Conservation (phyloP, 1,139 yeast genomes). For the Nakaseomyces nivariensis region DNA sequence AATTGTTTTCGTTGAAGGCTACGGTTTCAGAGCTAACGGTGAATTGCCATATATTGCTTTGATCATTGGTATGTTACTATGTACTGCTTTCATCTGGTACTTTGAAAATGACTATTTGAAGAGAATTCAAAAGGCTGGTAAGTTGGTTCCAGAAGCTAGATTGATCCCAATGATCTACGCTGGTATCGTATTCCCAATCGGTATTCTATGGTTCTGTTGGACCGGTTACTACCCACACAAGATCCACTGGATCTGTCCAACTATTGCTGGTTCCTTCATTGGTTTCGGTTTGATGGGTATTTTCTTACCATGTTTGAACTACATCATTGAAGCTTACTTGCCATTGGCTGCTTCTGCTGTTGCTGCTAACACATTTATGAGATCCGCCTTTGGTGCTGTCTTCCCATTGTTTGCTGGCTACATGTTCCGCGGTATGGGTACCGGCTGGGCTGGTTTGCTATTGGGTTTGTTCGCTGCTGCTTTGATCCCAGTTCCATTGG, state of each 20-base stretch:
- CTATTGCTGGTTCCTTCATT: constrained; percentile 57
- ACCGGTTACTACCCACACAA: constrained; percentile 58
- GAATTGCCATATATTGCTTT: constrained; percentile 49
- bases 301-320: constrained; percentile 69
- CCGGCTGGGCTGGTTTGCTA: constrained; percentile 76
- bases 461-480: constrained; percentile 57
- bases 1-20: constrained; percentile 49
- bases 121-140: constrained; percentile 38
- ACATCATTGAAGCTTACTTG: constrained; percentile 71
- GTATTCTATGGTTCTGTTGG: constrained; percentile 82
- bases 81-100: constrained; percentile 40
- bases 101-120: constrained; percentile 32
- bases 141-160: constrained; percentile 63
- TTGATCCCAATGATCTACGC: constrained; percentile 63
- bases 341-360: constrained; percentile 81
- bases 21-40: constrained; percentile 33
- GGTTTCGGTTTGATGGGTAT: constrained; percentile 71
- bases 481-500: constrained; percentile 58
- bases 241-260: constrained; percentile 82
- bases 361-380: constrained; percentile 74
- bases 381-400: constrained; percentile 56
- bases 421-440: constrained; percentile 67
- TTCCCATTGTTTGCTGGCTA: constrained; percentile 74
- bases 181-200: constrained; percentile 58
- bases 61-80: constrained; percentile 50